Base-by-base conservation (phyloP, 2,329 filamentous ascomycete species). In the Colletotrichum sp. region DNA sequence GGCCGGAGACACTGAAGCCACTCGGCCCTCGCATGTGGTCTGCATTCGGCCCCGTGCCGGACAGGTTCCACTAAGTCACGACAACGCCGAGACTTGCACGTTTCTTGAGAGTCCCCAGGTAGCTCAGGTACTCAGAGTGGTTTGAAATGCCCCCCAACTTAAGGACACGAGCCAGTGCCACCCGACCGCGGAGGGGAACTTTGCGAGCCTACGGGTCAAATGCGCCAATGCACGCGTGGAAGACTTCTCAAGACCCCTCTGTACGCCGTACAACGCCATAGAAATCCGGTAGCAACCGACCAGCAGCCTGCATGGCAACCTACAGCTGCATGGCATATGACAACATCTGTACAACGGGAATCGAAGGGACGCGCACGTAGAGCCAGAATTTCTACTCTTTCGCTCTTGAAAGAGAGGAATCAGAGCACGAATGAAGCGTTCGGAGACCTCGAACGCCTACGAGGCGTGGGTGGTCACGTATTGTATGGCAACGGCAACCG, bases 31-130 rank as follows among this genome's bases (percentile, higher is more conserved):
- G n/a, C 21, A 61, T 61, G 32, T 62, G 52, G 64, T n/a, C 48
- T 64, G 58, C 38, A 62, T 68, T 68, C 63, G 73, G 73, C 63
- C 73, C 73, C 69, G 69, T 68, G 34, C 56, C 69, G 55, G 58
- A 28, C 21, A 9, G 12, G 32, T n/a, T 34, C 56, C 73, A 73
- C 63, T 55, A 16, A 28, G 36, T 14, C 36, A 63, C 66, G 65
- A 64, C 36, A 18, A 21, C 28, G 56, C 68, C 72, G 72, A 74
- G 68, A 34, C 36, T 32, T 56, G 14, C 28, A 55, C 55, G 7
- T 32, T 30, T 32, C 24, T 67, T 28, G 26, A 58, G 6, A 52
- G 43, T 52, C 10, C 43, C 6, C n/a, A 21, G 43, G 43, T 21
- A 52, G 43, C n/a, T 24, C 43, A 52, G n/a, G 43, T 7, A 21